These are phyloP conservation scores for Lactarius akahatsu DNA, from an alignment of 768 basidiomycete genomes.

Conservation along the genomic window DNA sequence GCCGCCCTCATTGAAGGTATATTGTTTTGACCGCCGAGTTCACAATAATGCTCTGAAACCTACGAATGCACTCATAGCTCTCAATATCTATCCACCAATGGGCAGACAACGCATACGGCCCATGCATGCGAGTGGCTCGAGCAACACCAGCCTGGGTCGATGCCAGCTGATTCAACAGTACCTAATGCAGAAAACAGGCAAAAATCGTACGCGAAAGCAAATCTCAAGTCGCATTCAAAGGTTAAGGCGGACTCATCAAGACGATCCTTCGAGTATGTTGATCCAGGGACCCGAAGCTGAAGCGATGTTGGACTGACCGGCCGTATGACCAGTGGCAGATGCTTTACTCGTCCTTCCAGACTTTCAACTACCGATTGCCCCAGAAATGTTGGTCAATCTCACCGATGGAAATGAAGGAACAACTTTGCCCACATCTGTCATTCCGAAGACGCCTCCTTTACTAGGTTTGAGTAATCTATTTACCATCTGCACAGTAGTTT, in stretches of 20 bases:
- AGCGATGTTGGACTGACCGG: background rate
- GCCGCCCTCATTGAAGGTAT: conserved; percentile 29
- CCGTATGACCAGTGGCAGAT: conserved; percentile 15
- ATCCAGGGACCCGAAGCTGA: conserved; percentile 22
- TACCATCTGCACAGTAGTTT: background rate
- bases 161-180: conserved; percentile 44
- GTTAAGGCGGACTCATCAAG: conserved; percentile 38
- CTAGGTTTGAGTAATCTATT: conserved; percentile 18
- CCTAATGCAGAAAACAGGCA: conserved; percentile 40
- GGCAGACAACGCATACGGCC: conserved; percentile 27
- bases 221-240: conserved; percentile 43
- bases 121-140: conserved; percentile 9
- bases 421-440: background rate
- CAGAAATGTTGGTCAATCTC: conserved; percentile 17
- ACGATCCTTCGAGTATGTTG: conserved; percentile 37
- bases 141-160: conserved; percentile 34
- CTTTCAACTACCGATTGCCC: conserved; percentile 1
- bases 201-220: conserved; percentile 41
- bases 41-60: background rate
- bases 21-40: conserved; percentile 16
- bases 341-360: conserved; percentile 20
- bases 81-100: conserved; percentile 29
- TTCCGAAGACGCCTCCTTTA: conserved; percentile 20
- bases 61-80: conserved; percentile 14
- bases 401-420: background rate